Percentiles rank a stretch among this genome's conserved stretches.
These are phyloP conservation scores for Clonostachys rosea DNA, from an alignment of 2,329 filamentous ascomycete species.

Conservation along the genomic window DNA sequence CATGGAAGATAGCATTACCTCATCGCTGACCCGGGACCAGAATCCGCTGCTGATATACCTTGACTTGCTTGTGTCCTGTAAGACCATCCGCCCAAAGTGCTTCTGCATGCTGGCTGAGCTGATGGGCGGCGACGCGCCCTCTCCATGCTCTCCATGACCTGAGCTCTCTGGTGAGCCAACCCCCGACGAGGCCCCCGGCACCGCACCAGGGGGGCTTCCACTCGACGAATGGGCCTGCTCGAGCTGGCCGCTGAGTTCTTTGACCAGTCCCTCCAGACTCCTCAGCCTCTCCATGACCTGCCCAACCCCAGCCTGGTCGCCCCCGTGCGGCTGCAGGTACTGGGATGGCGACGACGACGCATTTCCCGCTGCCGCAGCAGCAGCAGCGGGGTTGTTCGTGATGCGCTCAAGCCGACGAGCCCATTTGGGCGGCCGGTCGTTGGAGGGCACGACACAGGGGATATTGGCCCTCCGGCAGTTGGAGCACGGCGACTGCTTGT, in stretches of 20 bases:
- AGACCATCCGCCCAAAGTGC: constrained; percentile 40
- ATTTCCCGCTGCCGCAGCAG: not conserved
- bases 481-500: constrained; percentile 50
- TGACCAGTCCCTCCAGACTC: constrained; percentile 45
- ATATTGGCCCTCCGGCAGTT: constrained; percentile 51
- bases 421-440: constrained; percentile 47
- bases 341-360: not conserved
- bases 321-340: not conserved
- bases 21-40: constrained; percentile 51
- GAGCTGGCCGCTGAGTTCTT: constrained; percentile 40
- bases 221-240: constrained; percentile 26
- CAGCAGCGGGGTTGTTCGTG: constrained; percentile 9
- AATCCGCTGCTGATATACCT: constrained; percentile 48
- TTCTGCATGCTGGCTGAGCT: constrained; percentile 19
- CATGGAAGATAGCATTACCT: constrained; percentile 27
- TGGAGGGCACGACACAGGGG: constrained; percentile 42
- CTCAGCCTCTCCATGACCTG: constrained; percentile 44
- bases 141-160: constrained; percentile 6
- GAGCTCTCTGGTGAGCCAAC: too few species aligned
- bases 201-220: constrained; percentile 11
- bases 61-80: constrained; percentile 33
- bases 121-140: constrained; percentile 4
- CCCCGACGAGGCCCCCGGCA: constrained; percentile 11
- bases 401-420: constrained; percentile 42
- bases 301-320: constrained; percentile 9